Evolutionary conservation across 2,329 filamentous ascomycete species (phyloP).

Genomic region (Didymellaceae sp.): DNA sequence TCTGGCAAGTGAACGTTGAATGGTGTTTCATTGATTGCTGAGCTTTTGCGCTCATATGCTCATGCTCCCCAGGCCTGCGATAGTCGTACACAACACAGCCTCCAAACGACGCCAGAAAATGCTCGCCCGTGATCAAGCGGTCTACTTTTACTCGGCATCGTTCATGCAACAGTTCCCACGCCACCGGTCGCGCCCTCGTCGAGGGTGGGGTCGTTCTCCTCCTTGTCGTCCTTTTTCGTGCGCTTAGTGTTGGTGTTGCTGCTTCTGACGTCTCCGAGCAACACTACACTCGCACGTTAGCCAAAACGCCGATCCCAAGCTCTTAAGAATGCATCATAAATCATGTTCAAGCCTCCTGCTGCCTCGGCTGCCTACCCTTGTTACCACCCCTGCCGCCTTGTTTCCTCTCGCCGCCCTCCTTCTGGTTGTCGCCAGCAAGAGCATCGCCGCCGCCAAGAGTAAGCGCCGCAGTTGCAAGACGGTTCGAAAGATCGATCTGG

Average conservation of each 20-base stretch:
- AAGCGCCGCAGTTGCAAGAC: constrained; percentile 72
- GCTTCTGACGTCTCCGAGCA: constrained; percentile 10
- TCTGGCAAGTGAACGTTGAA: constrained; percentile 8
- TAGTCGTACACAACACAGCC: constrained; percentile 18
- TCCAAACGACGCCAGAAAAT: constrained; percentile 13
- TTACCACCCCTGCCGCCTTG: constrained; percentile 39
- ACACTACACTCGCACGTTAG: constrained; percentile 20
- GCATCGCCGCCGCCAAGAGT: constrained; percentile 54
- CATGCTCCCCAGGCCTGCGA: constrained; percentile 18
- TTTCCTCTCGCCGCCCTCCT: constrained; percentile 41
- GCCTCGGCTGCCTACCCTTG: constrained; percentile 43
- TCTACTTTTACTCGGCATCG: constrained; percentile 2
- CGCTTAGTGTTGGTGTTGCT: constrained; percentile 10
- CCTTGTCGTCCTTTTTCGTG: constrained; percentile 12
- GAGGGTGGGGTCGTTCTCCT: neutral
- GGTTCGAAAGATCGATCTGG: constrained; percentile 97
- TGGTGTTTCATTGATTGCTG: constrained; percentile 21
- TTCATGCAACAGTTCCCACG: constrained; percentile 8
- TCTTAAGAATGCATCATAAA: constrained; percentile 23
- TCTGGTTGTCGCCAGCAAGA: constrained; percentile 43
- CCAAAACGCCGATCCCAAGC: constrained; percentile 31
- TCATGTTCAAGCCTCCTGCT: constrained; percentile 41
- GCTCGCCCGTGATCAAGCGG: constrained; percentile 1
- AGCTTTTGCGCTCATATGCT: constrained; percentile 22
- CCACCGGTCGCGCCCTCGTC: constrained; percentile 5